Evolutionary conservation across 306 rosid species (phyloP).

Genomic region (Herpetospermum pedunculosum): DNA sequence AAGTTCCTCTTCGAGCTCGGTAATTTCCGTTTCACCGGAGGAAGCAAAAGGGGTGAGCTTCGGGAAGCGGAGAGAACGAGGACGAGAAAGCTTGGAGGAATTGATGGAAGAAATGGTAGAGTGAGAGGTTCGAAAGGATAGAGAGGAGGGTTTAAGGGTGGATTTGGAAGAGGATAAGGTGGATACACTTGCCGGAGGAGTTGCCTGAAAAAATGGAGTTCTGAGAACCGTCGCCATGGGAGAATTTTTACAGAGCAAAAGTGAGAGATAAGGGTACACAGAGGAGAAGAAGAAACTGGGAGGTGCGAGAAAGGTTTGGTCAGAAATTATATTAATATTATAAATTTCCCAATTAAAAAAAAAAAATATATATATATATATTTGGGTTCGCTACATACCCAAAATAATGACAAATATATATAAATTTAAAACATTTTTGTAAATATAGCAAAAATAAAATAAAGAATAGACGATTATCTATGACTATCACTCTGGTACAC

Average conservation of each 20-base stretch:
- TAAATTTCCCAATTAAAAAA: neutral
- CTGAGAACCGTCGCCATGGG: constrained; percentile 10
- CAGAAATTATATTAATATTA: neutral
- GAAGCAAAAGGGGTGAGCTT: constrained; percentile 1
- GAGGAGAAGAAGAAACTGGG: neutral
- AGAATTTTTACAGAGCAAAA: neutral
- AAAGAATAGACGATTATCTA: too few relatives aligned
- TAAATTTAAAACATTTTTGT: too few relatives aligned
- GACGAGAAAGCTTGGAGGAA: constrained; percentile 4
- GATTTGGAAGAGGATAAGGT: neutral
- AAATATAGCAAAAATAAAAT: too few relatives aligned
- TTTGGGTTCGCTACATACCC: too few relatives aligned
- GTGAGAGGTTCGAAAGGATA: neutral
- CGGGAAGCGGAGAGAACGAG: constrained; percentile 7
- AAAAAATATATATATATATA: too few relatives aligned
- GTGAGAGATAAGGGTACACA: constrained; percentile 5
- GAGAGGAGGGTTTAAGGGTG: neutral
- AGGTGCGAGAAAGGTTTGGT: neutral
- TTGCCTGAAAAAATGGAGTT: constrained; percentile 14
- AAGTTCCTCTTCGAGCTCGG: constrained; percentile 9
- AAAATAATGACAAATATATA: too few relatives aligned
- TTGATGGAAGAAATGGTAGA: neutral
- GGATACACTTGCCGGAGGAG: neutral
- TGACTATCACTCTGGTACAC: too few relatives aligned
- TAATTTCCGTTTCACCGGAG: constrained; percentile 10